Percentiles rank a stretch among this genome's conserved stretches.
These are phyloP conservation scores for Botrytis byssoidea DNA, from an alignment of 2,329 filamentous ascomycete genomes.

Conservation along the genomic window DNA sequence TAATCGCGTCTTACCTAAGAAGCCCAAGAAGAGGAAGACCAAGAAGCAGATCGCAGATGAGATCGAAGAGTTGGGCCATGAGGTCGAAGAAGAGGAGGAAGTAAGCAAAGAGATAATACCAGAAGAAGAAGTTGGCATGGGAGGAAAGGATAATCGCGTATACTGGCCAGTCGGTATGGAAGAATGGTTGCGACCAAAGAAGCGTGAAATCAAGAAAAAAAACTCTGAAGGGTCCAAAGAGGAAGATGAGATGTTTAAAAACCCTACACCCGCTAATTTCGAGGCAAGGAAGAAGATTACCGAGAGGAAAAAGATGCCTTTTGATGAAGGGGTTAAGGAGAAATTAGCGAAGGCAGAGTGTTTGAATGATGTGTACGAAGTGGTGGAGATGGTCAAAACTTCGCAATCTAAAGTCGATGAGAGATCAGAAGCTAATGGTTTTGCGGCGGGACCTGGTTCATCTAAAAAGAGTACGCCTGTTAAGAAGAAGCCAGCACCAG, in stretches of 20 bases:
- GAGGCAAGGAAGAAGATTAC: constrained; percentile 31
- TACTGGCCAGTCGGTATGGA: constrained; percentile 92
- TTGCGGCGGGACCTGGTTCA: constrained; percentile 14
- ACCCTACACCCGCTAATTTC: constrained; percentile 36
- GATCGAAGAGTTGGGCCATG: constrained; percentile 37
- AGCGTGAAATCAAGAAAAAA: constrained; percentile 60
- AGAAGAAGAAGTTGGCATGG: constrained; percentile 76
- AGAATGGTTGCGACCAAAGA: constrained; percentile 82
- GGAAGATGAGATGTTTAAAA: constrained; percentile 38
- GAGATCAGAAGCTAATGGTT: constrained; percentile 16
- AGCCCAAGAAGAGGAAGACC: constrained; percentile 43
- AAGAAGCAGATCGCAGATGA: constrained; percentile 42
- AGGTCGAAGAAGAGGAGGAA: constrained; percentile 41
- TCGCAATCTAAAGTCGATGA: constrained; percentile 7
- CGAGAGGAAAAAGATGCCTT: constrained; percentile 26
- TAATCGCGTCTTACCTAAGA: constrained; percentile 55
- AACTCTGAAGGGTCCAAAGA: constrained; percentile 41
- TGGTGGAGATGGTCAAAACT: constrained; percentile 31
- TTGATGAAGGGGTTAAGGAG: constrained; percentile 29
- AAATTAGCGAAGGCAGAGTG: constrained; percentile 27
- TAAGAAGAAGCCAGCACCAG: constrained; percentile 35
- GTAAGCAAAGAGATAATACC: constrained; percentile 43
- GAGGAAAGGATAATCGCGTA: constrained; percentile 74
- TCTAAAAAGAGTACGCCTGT: constrained; percentile 26
- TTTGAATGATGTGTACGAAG: constrained; percentile 33